Conservation (phyloP, 2,329 filamentous ascomycete species). For the Microsporum ferrugineum region DNA sequence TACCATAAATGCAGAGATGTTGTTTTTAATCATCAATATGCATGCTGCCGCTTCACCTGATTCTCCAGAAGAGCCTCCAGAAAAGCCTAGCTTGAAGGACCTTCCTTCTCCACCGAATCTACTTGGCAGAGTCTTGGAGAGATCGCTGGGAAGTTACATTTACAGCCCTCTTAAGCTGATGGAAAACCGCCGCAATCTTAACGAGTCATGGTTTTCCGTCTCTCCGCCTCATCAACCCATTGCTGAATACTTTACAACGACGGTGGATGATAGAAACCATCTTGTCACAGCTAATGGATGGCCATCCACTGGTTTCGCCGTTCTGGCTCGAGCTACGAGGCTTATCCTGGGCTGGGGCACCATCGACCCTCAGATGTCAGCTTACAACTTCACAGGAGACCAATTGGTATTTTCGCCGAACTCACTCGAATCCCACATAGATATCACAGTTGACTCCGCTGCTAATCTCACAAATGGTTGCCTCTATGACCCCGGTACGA, state of each 20-base stretch:
- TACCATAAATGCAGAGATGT: constrained; percentile 44
- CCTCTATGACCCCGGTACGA: constrained; percentile 37
- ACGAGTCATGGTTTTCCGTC: constrained; percentile 46
- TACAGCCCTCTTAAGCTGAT: constrained; percentile 44
- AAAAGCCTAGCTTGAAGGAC: constrained; percentile 28
- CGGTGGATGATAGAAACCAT: constrained; percentile 25
- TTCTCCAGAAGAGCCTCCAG: constrained; percentile 33
- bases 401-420: constrained; percentile 40
- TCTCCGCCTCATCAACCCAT: constrained; percentile 35
- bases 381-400: constrained; percentile 47
- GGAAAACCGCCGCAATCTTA: constrained; percentile 45
- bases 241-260: constrained; percentile 41
- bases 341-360: constrained; percentile 46
- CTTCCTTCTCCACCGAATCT: constrained; percentile 37
- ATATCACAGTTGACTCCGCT: constrained; percentile 25
- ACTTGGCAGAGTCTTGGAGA: constrained; percentile 39
- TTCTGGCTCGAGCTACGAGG: constrained; percentile 43
- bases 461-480: constrained; percentile 43
- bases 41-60: constrained; percentile 42
- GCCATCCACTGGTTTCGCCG: constrained; percentile 50
- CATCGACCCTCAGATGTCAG: constrained; percentile 46
- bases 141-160: constrained; percentile 39
- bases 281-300: constrained; percentile 48
- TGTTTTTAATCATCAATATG: constrained; percentile 47
- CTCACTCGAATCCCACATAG: constrained; percentile 32